Evolutionary conservation across 306 rosid species (phyloP), one percentile per base, ranked within the genome.

Genomic region (Dalbergia oliveri): DNA sequence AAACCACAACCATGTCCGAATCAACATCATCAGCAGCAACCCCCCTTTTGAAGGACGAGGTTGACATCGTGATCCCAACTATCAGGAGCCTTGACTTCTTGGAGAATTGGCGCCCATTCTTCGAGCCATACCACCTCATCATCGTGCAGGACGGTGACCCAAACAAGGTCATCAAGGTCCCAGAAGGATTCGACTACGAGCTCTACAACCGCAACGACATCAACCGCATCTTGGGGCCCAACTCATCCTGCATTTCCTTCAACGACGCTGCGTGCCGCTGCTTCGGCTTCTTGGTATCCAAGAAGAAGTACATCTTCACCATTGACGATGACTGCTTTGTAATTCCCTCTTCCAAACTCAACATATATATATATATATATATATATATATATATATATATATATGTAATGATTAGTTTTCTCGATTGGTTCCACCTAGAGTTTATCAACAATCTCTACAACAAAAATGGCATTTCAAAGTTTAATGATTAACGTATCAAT

Each of bases 111-210:
- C 84, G 98, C 77, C 89, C 91, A 4, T 93, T 88, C 81, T 91
- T 93, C 10, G 71, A 91, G 65, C 86, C 81, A 0, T 91, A 93
- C 81, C 98, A 93, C n/a, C 81, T 93, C 3, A 93, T 93, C 82
- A 93, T 93, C 4, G 89, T 93, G n/a, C 98, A 93, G 18, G 98
- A 93, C 21, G 97, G 97, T 11, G 97, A 93, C 31, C 97, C 97
- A 3, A 47, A 88, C 0, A 93, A 86, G 78, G 43, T 56, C 23
- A 88, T 93, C 68, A 87, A 82, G 45, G 98, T 93, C 59, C 98
- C 97, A 0, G 75, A 86, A 60, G 97, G 98, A 2, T 93, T 88
- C 33, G 92, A 90, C 11, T 90, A 89, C 26, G 92, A 91, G 43
- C 93, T 91, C 15, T 88, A 89, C 62, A 93, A 91, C 33, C 86